Conservation (phyloP, 1,284 basidiomycete genomes). For the Boletellus deceptivus region DNA sequence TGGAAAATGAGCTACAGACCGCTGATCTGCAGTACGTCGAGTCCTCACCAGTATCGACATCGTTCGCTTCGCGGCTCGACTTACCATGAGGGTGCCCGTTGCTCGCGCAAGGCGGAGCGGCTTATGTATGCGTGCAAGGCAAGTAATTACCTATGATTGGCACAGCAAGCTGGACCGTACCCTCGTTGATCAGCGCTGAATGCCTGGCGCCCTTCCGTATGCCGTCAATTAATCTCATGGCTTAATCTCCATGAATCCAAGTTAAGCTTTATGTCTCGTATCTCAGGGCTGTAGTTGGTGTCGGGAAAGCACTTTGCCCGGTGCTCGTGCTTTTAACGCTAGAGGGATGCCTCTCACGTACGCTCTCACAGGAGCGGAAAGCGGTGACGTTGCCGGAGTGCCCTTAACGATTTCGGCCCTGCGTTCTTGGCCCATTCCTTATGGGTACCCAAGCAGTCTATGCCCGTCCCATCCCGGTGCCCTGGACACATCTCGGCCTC, state of each 20-base stretch:
- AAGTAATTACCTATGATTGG: slow-evolving; percentile 11
- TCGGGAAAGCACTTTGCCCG: slow-evolving; percentile 4
- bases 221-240: slow-evolving; percentile 16
- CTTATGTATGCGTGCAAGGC: slow-evolving; percentile 26
- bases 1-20: slow-evolving; percentile 15
- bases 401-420: too few species aligned
- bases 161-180: slow-evolving; percentile 22
- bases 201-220: slow-evolving; percentile 7
- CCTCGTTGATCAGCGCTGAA: slow-evolving; percentile 18
- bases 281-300: not conserved
- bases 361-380: too few species aligned
- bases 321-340: not conserved
- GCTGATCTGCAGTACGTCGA: slow-evolving; percentile 11
- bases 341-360: slow-evolving; percentile 4
- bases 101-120: slow-evolving; percentile 11
- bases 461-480: too few species aligned
- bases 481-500: too few species aligned
- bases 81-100: slow-evolving; percentile 27
- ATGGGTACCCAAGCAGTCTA: too few species aligned
- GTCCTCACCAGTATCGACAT: slow-evolving; percentile 32
- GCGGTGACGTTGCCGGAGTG: too few species aligned
- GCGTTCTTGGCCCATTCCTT: too few species aligned
- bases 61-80: slow-evolving; percentile 20
- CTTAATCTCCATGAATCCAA: slow-evolving; percentile 19
- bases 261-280: not conserved